Evolutionary conservation across 257 asterid genomes (phyloP), one percentile per base, ranked within the genome.

Genomic region (Buddleja alternifolia): DNA sequence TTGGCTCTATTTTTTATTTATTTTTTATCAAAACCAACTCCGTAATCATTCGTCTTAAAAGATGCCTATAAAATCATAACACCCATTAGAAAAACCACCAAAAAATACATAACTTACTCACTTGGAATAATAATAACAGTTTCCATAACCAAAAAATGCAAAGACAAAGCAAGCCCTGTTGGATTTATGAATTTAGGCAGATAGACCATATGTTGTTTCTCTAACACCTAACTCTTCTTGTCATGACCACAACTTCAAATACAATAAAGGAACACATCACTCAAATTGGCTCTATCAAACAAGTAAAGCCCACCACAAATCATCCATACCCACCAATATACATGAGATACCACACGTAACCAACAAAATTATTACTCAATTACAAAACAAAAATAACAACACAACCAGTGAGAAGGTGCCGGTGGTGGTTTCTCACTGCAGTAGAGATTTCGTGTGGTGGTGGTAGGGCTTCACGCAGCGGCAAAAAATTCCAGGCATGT

Each of bases 161-260:
- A 71, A 71, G 58, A 40, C n/a, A n/a, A n/a, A n/a, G n/a, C 51
- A 59, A 70, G 52, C 57, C 77, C 64, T 63, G 59, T 66, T 66
- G n/a, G n/a, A n/a, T n/a, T n/a, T n/a, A n/a, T 23, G 58, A 66
- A 60, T 63, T 69, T 51, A 50, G 77, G 81, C 65, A 51, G 76
- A 40, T 64, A 60, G 10, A 60, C 62, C 56, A 66, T n/a, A n/a
- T n/a, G n/a, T n/a, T n/a, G n/a, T 60, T 73, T 77, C 82, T 67
- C 84, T 58, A 67, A 73, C 71, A 70, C 74, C 78, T 72, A 73
- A 75, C 79, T 63, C 75, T 65, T 71, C 67, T 75, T 50, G 68
- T 63, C 84, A 82, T 80, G 69, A 69, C 83, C 82, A 78, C 77
- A 78, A 78, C 70, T 71, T 69, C 77, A 70, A 67, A 71, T 58